Evolutionary conservation across 441 rosid species (phyloP).

Genomic region (Pelargonium cotyledonis): DNA sequence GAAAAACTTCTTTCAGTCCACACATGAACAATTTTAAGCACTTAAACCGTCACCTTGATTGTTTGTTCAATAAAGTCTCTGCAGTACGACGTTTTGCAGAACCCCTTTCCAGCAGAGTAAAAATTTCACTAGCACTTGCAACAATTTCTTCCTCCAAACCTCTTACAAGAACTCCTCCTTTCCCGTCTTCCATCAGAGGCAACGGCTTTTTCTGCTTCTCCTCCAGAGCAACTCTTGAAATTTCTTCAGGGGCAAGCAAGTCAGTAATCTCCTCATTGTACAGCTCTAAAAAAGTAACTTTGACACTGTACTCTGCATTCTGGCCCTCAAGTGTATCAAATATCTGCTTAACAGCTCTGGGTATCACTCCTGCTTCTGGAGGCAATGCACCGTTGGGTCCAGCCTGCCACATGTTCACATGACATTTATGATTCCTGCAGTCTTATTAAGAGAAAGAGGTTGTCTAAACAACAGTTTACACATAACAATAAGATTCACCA

Average conservation of each 20-base stretch:
- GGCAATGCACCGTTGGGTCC: constrained; percentile 88
- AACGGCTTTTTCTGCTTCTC: constrained; percentile 91
- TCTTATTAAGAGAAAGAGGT: not conserved
- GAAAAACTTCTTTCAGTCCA: not conserved
- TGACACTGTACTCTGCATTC: constrained; percentile 89
- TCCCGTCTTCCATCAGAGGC: constrained; percentile 99
- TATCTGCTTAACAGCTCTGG: constrained; percentile 90
- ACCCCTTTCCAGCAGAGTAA: constrained; percentile 93
- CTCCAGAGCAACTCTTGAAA: constrained; percentile 58
- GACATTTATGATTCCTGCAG: constrained; percentile 1
- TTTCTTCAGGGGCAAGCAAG: constrained; percentile 88
- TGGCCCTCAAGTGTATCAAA: constrained; percentile 90
- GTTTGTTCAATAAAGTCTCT: constrained; percentile 95
- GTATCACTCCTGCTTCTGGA: constrained; percentile 94
- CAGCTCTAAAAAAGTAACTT: constrained; percentile 92
- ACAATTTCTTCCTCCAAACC: constrained; percentile 98
- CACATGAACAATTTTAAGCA: not conserved
- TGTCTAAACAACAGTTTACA: constrained; percentile 17
- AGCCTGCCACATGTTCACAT: constrained; percentile 24
- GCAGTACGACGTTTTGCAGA: constrained; percentile 97
- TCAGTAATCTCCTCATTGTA: constrained; percentile 96
- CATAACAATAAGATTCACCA: constrained; percentile 4
- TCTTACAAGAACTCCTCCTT: constrained; percentile 91
- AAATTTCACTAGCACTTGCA: constrained; percentile 87
- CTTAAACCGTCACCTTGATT: constrained; percentile 26